Base-by-base conservation (phyloP, 306 rosid species). In the Lotus japonicus region DNA sequence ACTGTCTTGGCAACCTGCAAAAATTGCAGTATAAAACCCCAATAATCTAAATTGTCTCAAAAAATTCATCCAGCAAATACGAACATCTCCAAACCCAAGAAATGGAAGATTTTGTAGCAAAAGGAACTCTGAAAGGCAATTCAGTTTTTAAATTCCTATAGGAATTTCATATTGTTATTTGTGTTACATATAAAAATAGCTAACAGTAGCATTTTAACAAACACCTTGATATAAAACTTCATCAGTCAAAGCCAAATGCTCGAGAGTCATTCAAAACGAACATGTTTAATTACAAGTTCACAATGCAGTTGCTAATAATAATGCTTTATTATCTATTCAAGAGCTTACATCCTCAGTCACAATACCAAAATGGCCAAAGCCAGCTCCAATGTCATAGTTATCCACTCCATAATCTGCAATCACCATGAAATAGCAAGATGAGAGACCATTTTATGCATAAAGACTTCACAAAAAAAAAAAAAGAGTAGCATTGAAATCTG, bases 361-460 rank as follows among this genome's bases (percentile, higher is more conserved):
- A 61, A 90, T 59, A 26, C 97, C 95, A 76, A 90, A 88, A 81
- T 94, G 97, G 60, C 96, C 97, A 81, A 94, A 94, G 48, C 86
- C 97, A 79, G 78, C 41, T 69, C 96, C 98, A 59, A 90, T 88
- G 77, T 94, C 92, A 74, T 90, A 90, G 17, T 78, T 84, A 83
- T 88, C 89, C 41, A 82, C 88, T 57, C 95, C 96, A 76, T 94
- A 90, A 86, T 88, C 97, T 94, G 90, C 68, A 59, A 76, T 39
- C 31, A 35, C 38, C 21, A 15, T 23, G 12, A 58, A 80, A 66
- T 49, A 74, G 19, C 48, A 21, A 2, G 8, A 35, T 35, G 50
- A 44, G 43, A 53, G 72, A 7, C 15, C 8, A 77, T 67, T 68
- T 62, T 28, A 14, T 66, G 14, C 43, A 64, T 49, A 16, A 43